Evolutionary conservation across 257 asterid species (phyloP), one percentile per base, ranked within the genome.

Genomic region (Eustoma russellianum): DNA sequence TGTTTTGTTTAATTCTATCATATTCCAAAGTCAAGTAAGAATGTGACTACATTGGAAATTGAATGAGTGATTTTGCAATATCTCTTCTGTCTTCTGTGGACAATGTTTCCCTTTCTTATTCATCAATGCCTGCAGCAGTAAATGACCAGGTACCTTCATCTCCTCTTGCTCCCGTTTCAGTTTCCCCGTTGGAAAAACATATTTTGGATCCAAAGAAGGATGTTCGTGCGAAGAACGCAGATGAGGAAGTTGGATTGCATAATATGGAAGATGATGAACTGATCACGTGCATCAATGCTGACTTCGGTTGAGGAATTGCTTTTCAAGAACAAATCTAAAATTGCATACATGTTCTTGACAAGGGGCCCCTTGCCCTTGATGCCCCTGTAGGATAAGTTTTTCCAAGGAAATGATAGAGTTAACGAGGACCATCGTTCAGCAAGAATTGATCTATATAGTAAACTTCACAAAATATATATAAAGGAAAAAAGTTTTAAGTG

Each of bases 331-430:
- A 35, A 35, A 35, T 78, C 80, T 0, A 83, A 77, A 43, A 49
- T 83, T 1, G 94, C 89, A 5, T 83, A 80, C 74, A 80, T 83
- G 93, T 83, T 80, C 70, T 28, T 83, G 70, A 71, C 82, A 0
- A 65, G 67, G 24, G 89, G 83, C 52, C 74, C 77, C 50, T 72
- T 83, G 58, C 45, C 74, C 17, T 58, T 83, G 33, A 83, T 83
- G 9, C 93, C 83, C 4, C 46, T 83, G 6, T 83, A 89, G 93
- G 89, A 80, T 72, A 72, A 53, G 18, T 80, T 81, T 67, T 81
- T 84, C 3, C 45, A 70, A 56, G 91, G 80, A 48, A 53, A 77
- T 59, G 47, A 53, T 16, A 82, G 85, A 17, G 46, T 75, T 55
- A 81, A 77, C 56, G n/a, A n/a, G n/a, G n/a, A n/a, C n/a, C n/a